Percentiles rank a stretch among this genome's conserved stretches.
phyloP scores from a whole-genome alignment of 768 basidiomycete species.

The Trametopsis cervina region DNA sequence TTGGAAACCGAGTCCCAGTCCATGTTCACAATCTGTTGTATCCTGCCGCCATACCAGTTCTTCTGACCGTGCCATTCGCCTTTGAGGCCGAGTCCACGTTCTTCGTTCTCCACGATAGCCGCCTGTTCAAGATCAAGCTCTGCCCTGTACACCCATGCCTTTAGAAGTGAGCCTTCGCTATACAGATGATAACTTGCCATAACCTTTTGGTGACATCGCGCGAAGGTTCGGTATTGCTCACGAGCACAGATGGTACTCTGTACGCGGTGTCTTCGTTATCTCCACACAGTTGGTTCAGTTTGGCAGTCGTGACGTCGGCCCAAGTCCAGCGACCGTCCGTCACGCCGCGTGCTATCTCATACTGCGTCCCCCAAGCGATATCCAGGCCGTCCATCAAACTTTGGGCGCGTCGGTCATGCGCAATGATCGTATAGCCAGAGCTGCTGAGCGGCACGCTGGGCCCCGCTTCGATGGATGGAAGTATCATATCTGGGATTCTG shows the following conservation, averaged over 20 bases:
- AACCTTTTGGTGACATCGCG: neutral
- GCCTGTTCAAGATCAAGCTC: conserved; percentile 62
- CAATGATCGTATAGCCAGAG: conserved; percentile 18
- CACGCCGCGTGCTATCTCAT: conserved; percentile 40
- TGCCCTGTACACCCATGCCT: conserved; percentile 22
- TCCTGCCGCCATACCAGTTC: conserved; percentile 63
- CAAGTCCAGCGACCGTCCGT: conserved; percentile 29
- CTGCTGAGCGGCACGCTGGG: neutral
- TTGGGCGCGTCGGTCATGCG: conserved; percentile 26
- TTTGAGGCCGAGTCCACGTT: conserved; percentile 56
- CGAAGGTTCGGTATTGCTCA: conserved; percentile 2
- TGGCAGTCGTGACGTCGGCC: conserved; percentile 25
- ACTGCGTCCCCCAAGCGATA: conserved; percentile 37
- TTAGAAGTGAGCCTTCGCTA: neutral
- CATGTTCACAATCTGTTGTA: conserved; percentile 48
- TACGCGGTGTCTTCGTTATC: conserved; percentile 25
- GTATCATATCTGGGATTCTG: neutral
- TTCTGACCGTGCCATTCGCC: conserved; percentile 39
- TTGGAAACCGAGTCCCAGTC: conserved; percentile 14
- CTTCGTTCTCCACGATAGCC: conserved; percentile 47
- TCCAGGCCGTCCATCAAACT: conserved; percentile 22
- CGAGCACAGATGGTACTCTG: conserved; percentile 23
- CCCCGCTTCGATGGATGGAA: neutral
- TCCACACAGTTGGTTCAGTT: conserved; percentile 26
- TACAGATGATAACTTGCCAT: conserved; percentile 11